Evolutionary conservation across 225 moss, liverwort and hornwort genomes (phyloP), one percentile per base, ranked within the genome.

Genomic region (Sphagnum contortum): DNA sequence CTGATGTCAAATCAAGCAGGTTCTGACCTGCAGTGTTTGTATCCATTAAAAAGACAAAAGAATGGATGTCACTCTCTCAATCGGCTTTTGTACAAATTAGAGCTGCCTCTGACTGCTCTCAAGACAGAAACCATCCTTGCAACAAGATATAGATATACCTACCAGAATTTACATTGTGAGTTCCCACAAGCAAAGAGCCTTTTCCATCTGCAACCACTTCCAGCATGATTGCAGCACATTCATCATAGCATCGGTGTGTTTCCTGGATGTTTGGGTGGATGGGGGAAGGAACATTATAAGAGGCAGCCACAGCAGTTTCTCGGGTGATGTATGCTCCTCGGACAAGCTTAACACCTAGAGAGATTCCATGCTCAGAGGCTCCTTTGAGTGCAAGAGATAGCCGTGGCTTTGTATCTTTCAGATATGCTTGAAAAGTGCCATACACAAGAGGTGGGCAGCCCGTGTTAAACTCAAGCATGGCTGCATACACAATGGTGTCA

Each of bases 151-250:
- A 29, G 29, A 29, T 29, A 29, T 52, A 52, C 52, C 9, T 80
- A 92, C 92, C 90, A 48, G 96, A 98, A 61, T 89, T 83, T 70
- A 72, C 67, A 59, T 98, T 98, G 75, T 98, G 96, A 12, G 96
- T 90, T 52, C 90, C 96, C 63, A 92, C 54, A 72, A 92, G 69
- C 57, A 98, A 60, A 57, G 76, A 74, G 44, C 83, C 85, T 60
- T 82, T 81, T 12, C 81, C 80, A 50, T 71, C 64, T 4, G 85
- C 75, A 57, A 80, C 84, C 69, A 81, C 84, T 61, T 92, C 75
- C 66, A 98, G 82, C 81, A 96, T 87, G 54, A 78, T 75, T 50
- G 90, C 78, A 59, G 81, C 90, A 65, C 90, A 96, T 8, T 69
- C 61, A 59, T 92, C 59, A 75, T 96, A 96, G 71, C 87, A 89